Conservation (phyloP, 1,139 yeast species). For the Meyerozyma smithsonii region DNA sequence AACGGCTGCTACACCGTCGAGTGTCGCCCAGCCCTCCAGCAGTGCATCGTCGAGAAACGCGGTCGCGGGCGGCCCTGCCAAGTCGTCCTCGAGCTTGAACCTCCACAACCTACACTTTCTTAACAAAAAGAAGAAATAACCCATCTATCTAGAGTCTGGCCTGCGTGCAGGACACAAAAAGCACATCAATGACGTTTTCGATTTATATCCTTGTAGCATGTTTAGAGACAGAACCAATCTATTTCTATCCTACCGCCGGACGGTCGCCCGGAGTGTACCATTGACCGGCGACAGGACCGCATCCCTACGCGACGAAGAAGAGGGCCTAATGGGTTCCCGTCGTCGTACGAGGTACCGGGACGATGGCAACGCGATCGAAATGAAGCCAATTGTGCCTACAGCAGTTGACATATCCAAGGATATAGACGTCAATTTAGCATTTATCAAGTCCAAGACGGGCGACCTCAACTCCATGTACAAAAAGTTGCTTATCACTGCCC, state of each 20-base stretch:
- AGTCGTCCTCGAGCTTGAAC: constrained; percentile 12
- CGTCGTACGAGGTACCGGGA: constrained; percentile 15
- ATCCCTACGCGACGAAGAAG: constrained; percentile 48
- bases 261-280: constrained; percentile 48
- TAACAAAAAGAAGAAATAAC: constrained; percentile 12
- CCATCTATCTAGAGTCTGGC: not conserved
- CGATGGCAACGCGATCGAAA: constrained; percentile 32
- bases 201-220: constrained; percentile 29
- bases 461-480: constrained; percentile 68
- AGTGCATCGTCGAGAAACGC: constrained; percentile 3
- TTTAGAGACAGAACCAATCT: constrained; percentile 72
- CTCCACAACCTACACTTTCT: constrained; percentile 14
- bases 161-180: not conserved
- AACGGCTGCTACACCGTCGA: not conserved
- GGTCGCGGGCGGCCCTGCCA: constrained; percentile 2
- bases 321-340: constrained; percentile 39
- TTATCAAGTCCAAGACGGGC: constrained; percentile 46
- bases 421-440: constrained; percentile 56
- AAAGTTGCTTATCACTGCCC: constrained; percentile 80
- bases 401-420: constrained; percentile 71
- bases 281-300: constrained; percentile 30
- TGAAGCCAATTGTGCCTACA: constrained; percentile 65
- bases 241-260: constrained; percentile 65
- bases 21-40: constrained; percentile 4
- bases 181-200: not conserved